Evolutionary conservation across 1,284 basidiomycete genomes (phyloP).

Genomic region (Gomphus bonarii): DNA sequence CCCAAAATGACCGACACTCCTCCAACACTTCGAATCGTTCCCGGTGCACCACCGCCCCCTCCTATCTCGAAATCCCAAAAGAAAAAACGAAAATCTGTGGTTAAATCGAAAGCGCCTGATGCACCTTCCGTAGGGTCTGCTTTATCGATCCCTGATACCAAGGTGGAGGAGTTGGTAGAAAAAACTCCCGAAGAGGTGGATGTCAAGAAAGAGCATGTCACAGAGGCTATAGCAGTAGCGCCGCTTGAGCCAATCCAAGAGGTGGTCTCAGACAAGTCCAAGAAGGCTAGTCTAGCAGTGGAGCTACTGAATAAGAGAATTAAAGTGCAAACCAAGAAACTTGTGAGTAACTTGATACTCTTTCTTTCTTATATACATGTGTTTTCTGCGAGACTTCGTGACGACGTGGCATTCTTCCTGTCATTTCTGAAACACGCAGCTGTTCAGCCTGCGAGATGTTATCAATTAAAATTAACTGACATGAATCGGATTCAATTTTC

Average conservation of each 20-base stretch:
- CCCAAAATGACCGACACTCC: conserved; percentile 14
- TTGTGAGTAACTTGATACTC: conserved; percentile 40
- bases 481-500: conserved; percentile 4
- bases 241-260: conserved; percentile 19
- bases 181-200: conserved; percentile 39
- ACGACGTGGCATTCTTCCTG: neutral
- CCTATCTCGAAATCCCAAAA: conserved; percentile 48
- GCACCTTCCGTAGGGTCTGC: conserved; percentile 26
- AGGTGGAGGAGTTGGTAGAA: conserved; percentile 38
- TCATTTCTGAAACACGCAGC: neutral
- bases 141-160: conserved; percentile 34
- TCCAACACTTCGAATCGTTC: conserved; percentile 46
- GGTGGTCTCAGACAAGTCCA: conserved; percentile 17
- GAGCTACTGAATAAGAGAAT: conserved; percentile 72
- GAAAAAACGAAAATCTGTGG: conserved; percentile 53
- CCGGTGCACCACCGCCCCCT: conserved; percentile 59
- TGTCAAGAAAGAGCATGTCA: conserved; percentile 35
- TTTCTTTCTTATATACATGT: neutral
- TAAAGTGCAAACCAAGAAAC: conserved; percentile 72
- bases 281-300: conserved; percentile 56
- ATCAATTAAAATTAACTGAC: too few relatives aligned
- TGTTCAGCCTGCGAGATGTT: too few relatives aligned
- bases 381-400: neutral
- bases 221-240: conserved; percentile 36
- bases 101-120: conserved; percentile 26